Base-by-base conservation (phyloP, 331 rosid species). In the Malus hybrid region DNA sequence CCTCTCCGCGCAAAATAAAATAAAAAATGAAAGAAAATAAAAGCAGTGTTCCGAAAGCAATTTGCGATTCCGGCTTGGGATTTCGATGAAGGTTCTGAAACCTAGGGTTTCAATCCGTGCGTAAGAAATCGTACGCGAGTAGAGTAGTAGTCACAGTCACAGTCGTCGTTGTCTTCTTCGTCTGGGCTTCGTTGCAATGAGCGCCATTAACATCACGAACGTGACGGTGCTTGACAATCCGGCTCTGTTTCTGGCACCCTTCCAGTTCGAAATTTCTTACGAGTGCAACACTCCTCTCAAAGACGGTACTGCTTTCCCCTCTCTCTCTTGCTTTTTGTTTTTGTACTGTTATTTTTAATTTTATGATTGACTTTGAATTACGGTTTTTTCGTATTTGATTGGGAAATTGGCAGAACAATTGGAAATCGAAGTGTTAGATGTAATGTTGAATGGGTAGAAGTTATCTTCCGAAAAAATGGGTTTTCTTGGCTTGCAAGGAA, bases 191-290 rank as follows among this genome's bases (percentile, higher is more conserved):
- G 81, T 69, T 28, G 66, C 75, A 68, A 82, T 82, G 86, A 82
- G 86, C 46, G 83, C 83, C 16, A 83, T 82, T 71, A 82, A 80
- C 66, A 69, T 80, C 20, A 80, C 79, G 0, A 77, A 77, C 79
- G 78, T 84, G 62, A 70, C 82, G 73, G 78, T 77, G 67, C 75
- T 78, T 57, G 82, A 79, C 66, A 77, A 81, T 52, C 83, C 79
- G 30, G 66, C 87, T 36, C 76, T 83, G 4, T 86, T 78, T 63
- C 82, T 82, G 63, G 80, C 76, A 57, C 85, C 89, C 13, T 86
- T 82, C 34, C 85, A 82, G 83, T 85, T 85, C 74, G 86, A 85
- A 72, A 76, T 85, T 67, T 84, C 85, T 4, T 84, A 84, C 57
- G 87, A 84, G 81, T 84, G 83, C 48, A 74, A 78, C 80, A 72